Evolutionary conservation across 345 rosid species (phyloP).

Genomic region (Melaleuca alternifolia): DNA sequence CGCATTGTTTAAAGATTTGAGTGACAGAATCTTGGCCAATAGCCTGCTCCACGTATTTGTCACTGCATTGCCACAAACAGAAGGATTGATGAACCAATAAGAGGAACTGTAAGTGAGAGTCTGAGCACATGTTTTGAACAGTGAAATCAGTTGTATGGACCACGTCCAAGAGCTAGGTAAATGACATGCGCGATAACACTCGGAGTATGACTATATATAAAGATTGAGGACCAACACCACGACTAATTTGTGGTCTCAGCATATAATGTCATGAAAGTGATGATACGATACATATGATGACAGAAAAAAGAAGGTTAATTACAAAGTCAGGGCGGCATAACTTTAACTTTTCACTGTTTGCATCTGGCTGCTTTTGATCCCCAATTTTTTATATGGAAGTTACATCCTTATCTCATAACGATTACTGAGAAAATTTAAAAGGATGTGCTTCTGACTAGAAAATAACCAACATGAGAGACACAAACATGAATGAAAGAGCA

Average conservation of each 20-base stretch:
- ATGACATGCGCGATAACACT: background rate
- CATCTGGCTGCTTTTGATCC: background rate
- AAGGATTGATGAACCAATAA: background rate
- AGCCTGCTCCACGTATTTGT: conserved; percentile 23
- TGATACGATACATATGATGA: background rate
- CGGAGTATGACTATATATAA: background rate
- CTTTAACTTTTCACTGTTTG: background rate
- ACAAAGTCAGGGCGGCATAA: background rate
- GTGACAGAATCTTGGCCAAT: conserved; percentile 24
- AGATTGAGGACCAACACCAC: background rate
- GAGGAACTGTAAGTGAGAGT: background rate
- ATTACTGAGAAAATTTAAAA: background rate
- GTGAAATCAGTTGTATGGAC: background rate
- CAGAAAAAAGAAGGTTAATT: background rate
- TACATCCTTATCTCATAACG: background rate
- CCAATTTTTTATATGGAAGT: background rate
- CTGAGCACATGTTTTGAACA: background rate
- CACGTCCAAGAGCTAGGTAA: background rate
- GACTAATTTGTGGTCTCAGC: background rate
- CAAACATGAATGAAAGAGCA: background rate
- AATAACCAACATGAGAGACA: background rate
- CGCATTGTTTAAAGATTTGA: conserved; percentile 22
- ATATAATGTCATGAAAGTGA: background rate
- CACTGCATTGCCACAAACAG: conserved; percentile 11
- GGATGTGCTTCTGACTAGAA: background rate